A percentile compares a stretch with the other conserved stretches of the same genome.
These are phyloP conservation scores for Ceratocystis colombiana DNA, from an alignment of 2,329 filamentous ascomycete species.

Conservation along the genomic window DNA sequence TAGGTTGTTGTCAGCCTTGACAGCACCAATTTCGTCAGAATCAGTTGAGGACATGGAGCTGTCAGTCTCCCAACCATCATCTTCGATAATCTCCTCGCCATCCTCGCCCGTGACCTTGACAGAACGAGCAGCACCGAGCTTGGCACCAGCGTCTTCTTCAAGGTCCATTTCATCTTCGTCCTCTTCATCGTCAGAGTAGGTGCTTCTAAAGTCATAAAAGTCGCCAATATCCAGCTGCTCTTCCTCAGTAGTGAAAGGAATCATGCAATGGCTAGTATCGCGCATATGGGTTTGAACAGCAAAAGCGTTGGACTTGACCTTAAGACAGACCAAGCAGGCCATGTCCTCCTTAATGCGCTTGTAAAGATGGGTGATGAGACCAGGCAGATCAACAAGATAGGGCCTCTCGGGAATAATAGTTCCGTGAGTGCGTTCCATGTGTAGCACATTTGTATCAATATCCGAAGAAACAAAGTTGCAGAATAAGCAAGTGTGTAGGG, in stretches of 20 bases:
- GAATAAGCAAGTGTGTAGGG: constrained; percentile 58
- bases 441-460: constrained; percentile 63
- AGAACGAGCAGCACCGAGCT: constrained; percentile 53
- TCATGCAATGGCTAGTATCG: constrained; percentile 93
- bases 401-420: constrained; percentile 90
- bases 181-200: constrained; percentile 74
- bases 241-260: constrained; percentile 77
- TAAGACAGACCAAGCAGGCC: constrained; percentile 82
- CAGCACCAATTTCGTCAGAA: constrained; percentile 69
- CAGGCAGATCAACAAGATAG: constrained; percentile 73
- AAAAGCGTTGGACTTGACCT: constrained; percentile 63
- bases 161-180: constrained; percentile 44
- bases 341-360: constrained; percentile 68
- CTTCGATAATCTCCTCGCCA: constrained; percentile 42
- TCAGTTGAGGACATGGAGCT: constrained; percentile 80
- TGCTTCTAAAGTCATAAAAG: constrained; percentile 93
- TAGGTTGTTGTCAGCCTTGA: constrained; percentile 62
- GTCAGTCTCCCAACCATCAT: constrained; percentile 92
- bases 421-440: constrained; percentile 89
- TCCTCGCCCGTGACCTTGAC: constrained; percentile 44
- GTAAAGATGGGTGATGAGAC: constrained; percentile 67
- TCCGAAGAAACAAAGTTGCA: constrained; percentile 78
- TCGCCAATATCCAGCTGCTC: constrained; percentile 92
- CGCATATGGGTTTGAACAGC: constrained; percentile 95
- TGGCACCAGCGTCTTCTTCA: constrained; percentile 51